Percentiles rank a stretch among this genome's conserved stretches.
These are phyloP conservation scores for Cicer chorassanicum DNA, from an alignment of 306 rosid genomes.

Conservation along the genomic window DNA sequence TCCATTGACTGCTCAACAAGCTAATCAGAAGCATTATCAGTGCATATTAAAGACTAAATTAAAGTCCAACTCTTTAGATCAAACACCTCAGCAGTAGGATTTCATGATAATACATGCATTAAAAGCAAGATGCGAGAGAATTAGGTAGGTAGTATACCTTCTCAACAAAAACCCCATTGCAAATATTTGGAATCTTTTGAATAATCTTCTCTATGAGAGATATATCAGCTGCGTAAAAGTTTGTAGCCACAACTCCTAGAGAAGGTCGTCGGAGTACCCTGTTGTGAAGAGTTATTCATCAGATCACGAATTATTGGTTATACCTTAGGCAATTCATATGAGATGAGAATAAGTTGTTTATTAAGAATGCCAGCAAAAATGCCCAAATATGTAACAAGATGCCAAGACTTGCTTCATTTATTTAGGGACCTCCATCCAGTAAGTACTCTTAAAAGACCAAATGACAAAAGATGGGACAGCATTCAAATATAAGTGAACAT, in stretches of 20 bases:
- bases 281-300: background rate
- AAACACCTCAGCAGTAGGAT: constrained; percentile 9
- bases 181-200: background rate
- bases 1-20: too few relatives aligned
- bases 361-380: background rate
- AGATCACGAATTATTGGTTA: background rate
- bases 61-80: too few relatives aligned
- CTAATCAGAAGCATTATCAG: too few relatives aligned
- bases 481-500: too few relatives aligned
- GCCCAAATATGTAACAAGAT: background rate
- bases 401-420: background rate
- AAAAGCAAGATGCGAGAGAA: too few relatives aligned
- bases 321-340: background rate
- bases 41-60: too few relatives aligned
- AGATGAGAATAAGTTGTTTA: background rate
- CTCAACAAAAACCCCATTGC: constrained; percentile 10
- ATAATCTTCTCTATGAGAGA: constrained; percentile 6
- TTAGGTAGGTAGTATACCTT: background rate
- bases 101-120: background rate
- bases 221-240: background rate
- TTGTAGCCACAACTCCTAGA: background rate
- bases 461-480: too few relatives aligned
- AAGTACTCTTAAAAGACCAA: too few relatives aligned
- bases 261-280: background rate
- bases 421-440: too few relatives aligned